These are phyloP conservation scores for Talaromyces thailandensis DNA, from an alignment of 495 filamentous ascomycete genomes.

Conservation along the genomic window DNA sequence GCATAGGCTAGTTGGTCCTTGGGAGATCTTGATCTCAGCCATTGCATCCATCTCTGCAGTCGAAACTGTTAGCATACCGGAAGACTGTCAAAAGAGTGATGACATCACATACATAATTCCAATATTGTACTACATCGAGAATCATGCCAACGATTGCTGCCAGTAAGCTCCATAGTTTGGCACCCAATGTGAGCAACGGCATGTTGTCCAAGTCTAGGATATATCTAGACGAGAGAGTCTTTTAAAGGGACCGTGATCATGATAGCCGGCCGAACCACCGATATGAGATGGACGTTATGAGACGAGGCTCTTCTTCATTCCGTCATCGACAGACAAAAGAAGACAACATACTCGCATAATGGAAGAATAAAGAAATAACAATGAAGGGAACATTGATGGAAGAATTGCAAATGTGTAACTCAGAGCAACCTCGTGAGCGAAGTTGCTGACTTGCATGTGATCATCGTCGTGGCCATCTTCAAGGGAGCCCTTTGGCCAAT, in stretches of 20 bases:
- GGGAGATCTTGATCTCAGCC: conserved; percentile 33
- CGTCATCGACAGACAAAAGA: not conserved
- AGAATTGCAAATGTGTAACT: not conserved
- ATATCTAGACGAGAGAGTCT: not conserved
- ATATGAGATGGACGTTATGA: not conserved
- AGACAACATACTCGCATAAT: not conserved
- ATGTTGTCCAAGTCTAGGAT: not conserved
- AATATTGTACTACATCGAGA: conserved; percentile 54
- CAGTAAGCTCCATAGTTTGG: conserved; percentile 25
- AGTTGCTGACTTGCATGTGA: conserved; percentile 2
- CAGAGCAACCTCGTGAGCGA: not conserved
- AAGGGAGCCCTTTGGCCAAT: not conserved
- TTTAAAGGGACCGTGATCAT: not conserved
- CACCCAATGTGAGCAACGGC: conserved; percentile 17
- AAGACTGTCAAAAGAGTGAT: not conserved
- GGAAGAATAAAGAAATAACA: not conserved
- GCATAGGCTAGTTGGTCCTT: conserved; percentile 21
- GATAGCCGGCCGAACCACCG: not conserved
- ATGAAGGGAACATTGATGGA: too few species aligned
- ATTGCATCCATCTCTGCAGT: conserved; percentile 12
- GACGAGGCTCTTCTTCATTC: not conserved
- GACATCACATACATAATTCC: conserved; percentile 43
- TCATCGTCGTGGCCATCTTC: not conserved
- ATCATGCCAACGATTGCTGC: conserved; percentile 45
- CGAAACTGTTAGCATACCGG: not conserved